phyloP scores from a whole-genome alignment of 2,329 filamentous ascomycete genomes.

The Plenodomus lindquistii region DNA sequence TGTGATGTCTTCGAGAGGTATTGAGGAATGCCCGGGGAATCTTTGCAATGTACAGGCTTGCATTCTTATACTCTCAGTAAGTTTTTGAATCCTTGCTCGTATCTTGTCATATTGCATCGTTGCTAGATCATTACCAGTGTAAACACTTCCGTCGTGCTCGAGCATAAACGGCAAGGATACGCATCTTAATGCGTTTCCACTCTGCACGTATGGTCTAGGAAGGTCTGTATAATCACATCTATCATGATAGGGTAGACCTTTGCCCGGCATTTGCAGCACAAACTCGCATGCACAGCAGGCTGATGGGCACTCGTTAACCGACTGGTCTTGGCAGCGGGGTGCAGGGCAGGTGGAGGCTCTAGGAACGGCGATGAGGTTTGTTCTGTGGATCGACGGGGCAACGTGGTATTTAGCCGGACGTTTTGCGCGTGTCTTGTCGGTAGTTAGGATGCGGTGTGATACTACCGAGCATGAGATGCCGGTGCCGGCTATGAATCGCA shows the following conservation, averaged over 20 bases:
- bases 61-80: slow-evolving; percentile 27
- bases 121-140: slow-evolving; percentile 15
- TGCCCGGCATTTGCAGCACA: slow-evolving; percentile 17
- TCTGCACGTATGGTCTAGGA: slow-evolving; percentile 19
- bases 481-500: background rate
- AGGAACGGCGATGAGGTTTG: background rate
- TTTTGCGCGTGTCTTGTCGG: slow-evolving; percentile 1
- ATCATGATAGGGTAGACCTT: slow-evolving; percentile 24
- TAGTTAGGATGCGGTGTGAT: slow-evolving; percentile 3
- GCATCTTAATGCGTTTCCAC: slow-evolving; percentile 11
- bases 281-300: slow-evolving; percentile 17
- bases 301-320: slow-evolving; percentile 24
- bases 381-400: background rate
- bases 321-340: slow-evolving; percentile 25
- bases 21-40: background rate
- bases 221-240: slow-evolving; percentile 14
- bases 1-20: background rate
- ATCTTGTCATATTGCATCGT: slow-evolving; percentile 12
- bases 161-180: slow-evolving; percentile 4
- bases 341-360: slow-evolving; percentile 3
- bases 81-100: slow-evolving; percentile 8
- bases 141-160: slow-evolving; percentile 4
- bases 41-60: background rate
- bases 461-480: background rate
- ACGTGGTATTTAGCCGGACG: slow-evolving; percentile 4